These are phyloP conservation scores for Leccinum broughii DNA, from an alignment of 768 basidiomycete species.

Conservation along the genomic window DNA sequence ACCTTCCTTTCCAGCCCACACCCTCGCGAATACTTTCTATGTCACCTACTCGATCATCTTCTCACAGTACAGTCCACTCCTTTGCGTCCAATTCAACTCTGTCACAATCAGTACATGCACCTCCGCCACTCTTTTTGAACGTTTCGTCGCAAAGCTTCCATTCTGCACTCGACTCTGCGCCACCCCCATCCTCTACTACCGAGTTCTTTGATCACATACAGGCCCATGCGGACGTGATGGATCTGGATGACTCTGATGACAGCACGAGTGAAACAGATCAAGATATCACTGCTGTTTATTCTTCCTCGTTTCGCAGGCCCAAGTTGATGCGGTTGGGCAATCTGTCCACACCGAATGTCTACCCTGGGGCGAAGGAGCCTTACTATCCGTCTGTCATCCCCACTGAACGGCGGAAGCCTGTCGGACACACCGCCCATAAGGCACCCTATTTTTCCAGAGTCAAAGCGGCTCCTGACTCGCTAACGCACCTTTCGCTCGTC, in stretches of 20 bases:
- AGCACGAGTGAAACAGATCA: constrained; percentile 40
- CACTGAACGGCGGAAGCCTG: constrained; percentile 46
- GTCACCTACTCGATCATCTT: constrained; percentile 27
- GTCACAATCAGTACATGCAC: constrained; percentile 20
- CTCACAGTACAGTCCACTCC: constrained; percentile 33
- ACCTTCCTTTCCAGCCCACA: constrained; percentile 21
- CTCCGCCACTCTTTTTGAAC: constrained; percentile 39
- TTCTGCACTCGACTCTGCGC: constrained; percentile 56
- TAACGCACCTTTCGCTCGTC: constrained; percentile 33
- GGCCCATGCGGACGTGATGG: constrained; percentile 71
- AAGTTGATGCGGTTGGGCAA: constrained; percentile 66
- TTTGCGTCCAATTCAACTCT: constrained; percentile 31
- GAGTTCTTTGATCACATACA: constrained; percentile 79
- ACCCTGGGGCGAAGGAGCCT: constrained; percentile 40
- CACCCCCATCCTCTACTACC: constrained; percentile 62
- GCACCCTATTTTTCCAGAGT: constrained; percentile 50
- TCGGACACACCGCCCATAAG: constrained; percentile 50
- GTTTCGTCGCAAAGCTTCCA: constrained; percentile 47
- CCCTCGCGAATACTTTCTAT: constrained; percentile 20
- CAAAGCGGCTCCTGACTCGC: constrained; percentile 35
- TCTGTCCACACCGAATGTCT: constrained; percentile 66
- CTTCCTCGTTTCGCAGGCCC: constrained; percentile 32
- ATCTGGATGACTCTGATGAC: constrained; percentile 61
- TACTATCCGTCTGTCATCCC: constrained; percentile 35
- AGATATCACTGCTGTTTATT: constrained; percentile 34